Conservation (phyloP, 495 filamentous ascomycete genomes). For the Chlorociboria aeruginascens region DNA sequence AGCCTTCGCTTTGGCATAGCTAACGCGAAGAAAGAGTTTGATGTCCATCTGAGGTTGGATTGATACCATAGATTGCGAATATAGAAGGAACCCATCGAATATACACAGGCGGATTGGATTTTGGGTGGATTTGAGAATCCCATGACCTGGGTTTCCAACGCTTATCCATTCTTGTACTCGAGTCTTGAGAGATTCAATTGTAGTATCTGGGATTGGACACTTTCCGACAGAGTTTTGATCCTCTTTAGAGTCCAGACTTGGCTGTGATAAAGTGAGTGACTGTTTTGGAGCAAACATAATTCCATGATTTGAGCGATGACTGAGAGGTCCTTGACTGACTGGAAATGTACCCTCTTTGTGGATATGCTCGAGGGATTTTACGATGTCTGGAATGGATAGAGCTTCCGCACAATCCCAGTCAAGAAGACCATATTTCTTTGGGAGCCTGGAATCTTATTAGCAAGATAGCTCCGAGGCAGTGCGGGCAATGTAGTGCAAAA, state of each 20-base stretch:
- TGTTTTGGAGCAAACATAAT: conserved; percentile 9
- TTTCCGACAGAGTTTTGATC: conserved; percentile 55
- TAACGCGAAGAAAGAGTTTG: conserved; percentile 60
- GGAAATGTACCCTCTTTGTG: conserved; percentile 53
- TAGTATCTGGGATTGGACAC: conserved; percentile 29
- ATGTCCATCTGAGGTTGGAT: conserved; percentile 54
- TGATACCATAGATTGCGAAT: conserved; percentile 29
- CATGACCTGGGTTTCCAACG: conserved; percentile 24
- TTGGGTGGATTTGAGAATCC: not conserved
- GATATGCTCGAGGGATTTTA: conserved; percentile 48
- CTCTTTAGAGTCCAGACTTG: conserved; percentile 56
- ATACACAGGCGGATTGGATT: conserved; percentile 36
- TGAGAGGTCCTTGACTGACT: conserved; percentile 21
- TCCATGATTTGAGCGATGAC: not conserved
- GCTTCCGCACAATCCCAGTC: conserved; percentile 83
- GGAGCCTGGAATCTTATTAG: conserved; percentile 25
- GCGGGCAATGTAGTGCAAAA: not conserved
- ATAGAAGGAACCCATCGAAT: conserved; percentile 81
- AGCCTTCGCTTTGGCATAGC: conserved; percentile 44
- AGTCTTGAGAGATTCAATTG: conserved; percentile 26
- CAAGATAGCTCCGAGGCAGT: not conserved
- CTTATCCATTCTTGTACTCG: conserved; percentile 30
- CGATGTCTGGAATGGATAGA: conserved; percentile 54
- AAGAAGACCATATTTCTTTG: conserved; percentile 41
- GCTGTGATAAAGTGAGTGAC: conserved; percentile 21